Conservation (phyloP, 345 rosid species). For the Melaleuca alternifolia region DNA sequence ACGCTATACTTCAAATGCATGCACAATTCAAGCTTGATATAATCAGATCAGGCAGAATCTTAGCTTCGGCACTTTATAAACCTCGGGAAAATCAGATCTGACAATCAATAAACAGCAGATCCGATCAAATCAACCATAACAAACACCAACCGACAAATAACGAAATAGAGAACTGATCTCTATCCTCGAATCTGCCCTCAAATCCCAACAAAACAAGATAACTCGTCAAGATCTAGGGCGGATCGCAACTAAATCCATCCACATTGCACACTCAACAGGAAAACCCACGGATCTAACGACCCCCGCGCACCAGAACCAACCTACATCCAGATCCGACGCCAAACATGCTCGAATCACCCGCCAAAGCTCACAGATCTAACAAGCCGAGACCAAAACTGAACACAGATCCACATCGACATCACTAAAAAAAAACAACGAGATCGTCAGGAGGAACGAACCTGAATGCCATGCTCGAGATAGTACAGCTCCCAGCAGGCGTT, state of each 20-base stretch:
- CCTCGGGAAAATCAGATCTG: not conserved
- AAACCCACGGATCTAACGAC: not conserved
- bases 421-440: not conserved
- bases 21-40: not conserved
- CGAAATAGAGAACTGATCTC: not conserved
- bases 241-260: fast-evolving
- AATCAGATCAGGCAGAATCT: not conserved
- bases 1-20: not conserved
- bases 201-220: not conserved
- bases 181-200: not conserved
- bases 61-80: not conserved
- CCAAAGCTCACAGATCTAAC: not conserved
- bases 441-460: conserved; percentile 14
- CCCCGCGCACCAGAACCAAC: not conserved
- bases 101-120: not conserved
- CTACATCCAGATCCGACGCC: not conserved
- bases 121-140: not conserved
- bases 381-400: not conserved
- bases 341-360: not conserved
- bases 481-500: conserved; percentile 76
- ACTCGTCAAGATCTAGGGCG: too few relatives aligned
- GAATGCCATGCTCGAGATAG: conserved; percentile 64
- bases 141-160: not conserved
- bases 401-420: not conserved
- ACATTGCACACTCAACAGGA: fast-evolving